Evolutionary conservation across 768 basidiomycete genomes (phyloP), one percentile per base, ranked within the genome.

Genomic region (Auricularia sp.): DNA sequence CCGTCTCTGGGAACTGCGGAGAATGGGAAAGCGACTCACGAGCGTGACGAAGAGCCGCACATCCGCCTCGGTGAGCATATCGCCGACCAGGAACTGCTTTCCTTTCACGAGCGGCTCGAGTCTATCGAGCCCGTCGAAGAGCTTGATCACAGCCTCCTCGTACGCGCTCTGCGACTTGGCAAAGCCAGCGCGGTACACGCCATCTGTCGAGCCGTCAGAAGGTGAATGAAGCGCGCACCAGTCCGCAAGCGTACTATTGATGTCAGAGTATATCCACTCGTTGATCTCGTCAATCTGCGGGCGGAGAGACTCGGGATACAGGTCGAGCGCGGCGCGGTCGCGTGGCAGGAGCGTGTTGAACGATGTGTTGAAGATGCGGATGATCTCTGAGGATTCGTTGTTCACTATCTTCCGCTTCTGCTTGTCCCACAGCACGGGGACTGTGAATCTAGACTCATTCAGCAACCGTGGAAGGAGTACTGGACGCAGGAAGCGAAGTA

Each of bases 301-400:
- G 61, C 85, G 83, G 33, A 89, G 79, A 4, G 81, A 76, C 66
- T 84, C 78, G 0, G 96, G 97, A 74, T 97, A 98, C 59, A 90
- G 79, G 71, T 95, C 87, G 62, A 79, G 61, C 21, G 77, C 74
- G 3, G 84, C 86, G 14, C 29, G 11, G 23, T 59, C 56, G 1
- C 79, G 73, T 3, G 90, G 81, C 6, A 97, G 65, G 21, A 88
- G 69, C 23, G 86, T 78, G 72, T 97, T 87, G 78, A 96, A 95
- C 1, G 83, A 87, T 6, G 81, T 80, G 76, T 99, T 98, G 77
- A 98, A 83, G 7, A 96, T 90, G 64, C 96, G 87, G 71, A 98
- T 93, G 72, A 98, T 94, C 76, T 98, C 96, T 2, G 90, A 86
- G 68, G 87, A 88, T 72, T 99, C 96, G 73, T 98, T 98, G 79